Conservation (phyloP, 805 yeast species). For the Diddensiella transvaalensis region DNA sequence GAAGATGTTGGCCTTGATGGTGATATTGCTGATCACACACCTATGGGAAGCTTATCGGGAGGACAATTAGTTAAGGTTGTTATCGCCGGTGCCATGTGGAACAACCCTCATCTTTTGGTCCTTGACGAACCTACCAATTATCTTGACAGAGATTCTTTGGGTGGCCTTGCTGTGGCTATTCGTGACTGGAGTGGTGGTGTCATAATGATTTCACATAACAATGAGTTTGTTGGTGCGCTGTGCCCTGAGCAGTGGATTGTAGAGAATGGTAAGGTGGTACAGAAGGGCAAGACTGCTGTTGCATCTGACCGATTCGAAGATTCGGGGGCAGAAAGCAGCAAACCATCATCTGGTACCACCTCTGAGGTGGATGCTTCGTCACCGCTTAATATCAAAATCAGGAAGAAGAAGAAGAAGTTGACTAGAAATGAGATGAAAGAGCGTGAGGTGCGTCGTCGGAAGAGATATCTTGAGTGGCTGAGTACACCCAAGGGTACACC, state of each 20-base stretch:
- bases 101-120: constrained; percentile 94
- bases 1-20: constrained; percentile 97
- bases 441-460: constrained; percentile 89
- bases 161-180: constrained; percentile 96
- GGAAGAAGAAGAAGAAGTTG: constrained; percentile 91
- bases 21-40: constrained; percentile 97
- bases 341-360: constrained; percentile 37
- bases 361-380: constrained; percentile 60
- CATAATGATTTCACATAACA: constrained; percentile 96
- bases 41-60: constrained; percentile 93
- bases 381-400: constrained; percentile 93
- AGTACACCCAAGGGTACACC: constrained; percentile 98
- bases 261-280: constrained; percentile 84
- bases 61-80: constrained; percentile 98
- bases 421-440: constrained; percentile 93
- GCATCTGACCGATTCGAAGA: constrained; percentile 82
- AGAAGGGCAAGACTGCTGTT: constrained; percentile 72
- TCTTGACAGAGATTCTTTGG: constrained; percentile 95
- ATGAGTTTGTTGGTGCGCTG: constrained; percentile 93
- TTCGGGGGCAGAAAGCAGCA: constrained; percentile 52
- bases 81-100: constrained; percentile 99
- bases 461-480: constrained; percentile 92
- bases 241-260: constrained; percentile 99
- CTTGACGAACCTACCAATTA: constrained; percentile 98
- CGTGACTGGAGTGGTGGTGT: constrained; percentile 99